Conservation (phyloP, 345 rosid species). For the Cardamine resedifolia region DNA sequence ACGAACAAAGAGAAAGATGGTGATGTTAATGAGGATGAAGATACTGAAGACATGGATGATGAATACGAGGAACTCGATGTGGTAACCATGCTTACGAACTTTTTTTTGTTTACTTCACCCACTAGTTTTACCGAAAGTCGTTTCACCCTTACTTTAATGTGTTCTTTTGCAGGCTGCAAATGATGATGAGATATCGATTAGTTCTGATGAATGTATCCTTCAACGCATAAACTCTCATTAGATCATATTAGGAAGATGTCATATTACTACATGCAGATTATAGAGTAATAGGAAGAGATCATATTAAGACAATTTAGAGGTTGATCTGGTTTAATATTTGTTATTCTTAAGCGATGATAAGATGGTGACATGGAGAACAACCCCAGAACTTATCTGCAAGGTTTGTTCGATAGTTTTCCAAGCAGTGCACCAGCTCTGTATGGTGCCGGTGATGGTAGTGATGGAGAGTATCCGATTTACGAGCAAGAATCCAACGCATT, state of each 20-base stretch:
- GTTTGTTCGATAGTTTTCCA: constrained; percentile 78
- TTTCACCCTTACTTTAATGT: background rate
- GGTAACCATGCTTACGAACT: constrained; percentile 40
- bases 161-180: constrained; percentile 52
- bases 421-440: constrained; percentile 34
- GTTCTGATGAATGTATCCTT: constrained; percentile 72
- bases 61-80: constrained; percentile 55
- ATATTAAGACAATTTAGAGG: background rate
- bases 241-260: no score
- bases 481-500: constrained; percentile 68
- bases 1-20: constrained; percentile 48
- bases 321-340: constrained; percentile 1
- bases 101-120: background rate
- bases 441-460: constrained; percentile 45
- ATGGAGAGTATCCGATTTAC: constrained; percentile 73
- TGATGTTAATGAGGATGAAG: constrained; percentile 54
- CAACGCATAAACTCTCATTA: constrained; percentile 7
- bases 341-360: constrained; percentile 21
- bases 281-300: background rate
- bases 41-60: constrained; percentile 67
- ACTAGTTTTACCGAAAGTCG: background rate
- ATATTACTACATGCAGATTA: background rate
- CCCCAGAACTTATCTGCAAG: constrained; percentile 77
- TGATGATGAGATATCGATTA: constrained; percentile 54
- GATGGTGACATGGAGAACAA: constrained; percentile 62